Evolutionary conservation across 2,329 filamentous ascomycete species (phyloP), one percentile per base, ranked within the genome.

Genomic region (Scedosporium dehoogii): DNA sequence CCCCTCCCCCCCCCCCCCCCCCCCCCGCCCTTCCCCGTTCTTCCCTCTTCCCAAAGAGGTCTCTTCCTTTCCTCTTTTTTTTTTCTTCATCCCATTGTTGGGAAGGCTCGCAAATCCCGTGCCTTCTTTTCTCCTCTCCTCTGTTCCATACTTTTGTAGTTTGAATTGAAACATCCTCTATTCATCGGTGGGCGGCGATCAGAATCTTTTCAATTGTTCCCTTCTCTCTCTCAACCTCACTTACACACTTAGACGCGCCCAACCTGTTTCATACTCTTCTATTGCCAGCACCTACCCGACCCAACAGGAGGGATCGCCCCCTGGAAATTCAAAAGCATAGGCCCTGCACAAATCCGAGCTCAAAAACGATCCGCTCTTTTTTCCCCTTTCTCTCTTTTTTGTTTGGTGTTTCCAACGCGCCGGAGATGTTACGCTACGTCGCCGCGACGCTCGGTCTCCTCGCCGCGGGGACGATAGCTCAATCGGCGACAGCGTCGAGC

Each of bases 401-500:
- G n/a, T 57, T 27, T 57, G 7, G 6, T 25, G 6, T 33, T 33
- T 33, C 29, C 29, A 33, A 33, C 29, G 29, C 6, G 6, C 7
- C 29, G 29, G 29, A 33, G 38, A 57, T 58, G 60, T 46, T 58
- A 38, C 60, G 60, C 21, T 38, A 62, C n/a, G 33, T 61, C 16
- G 25, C 46, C 14, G 48, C 38, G 48, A 51, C 59, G 41, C 59
- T 61, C 14, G 46, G 59, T 38, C 44, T 38, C 27, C 4, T 61
- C 10, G 38, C 53, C 53, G 25, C 18, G 21, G 41, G 41, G 16
- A 16, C 16, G 23, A 46, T 33, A 7, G 12, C 58, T 12, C 23
- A 25, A 27, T 16, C 62, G 14, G 23, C 48, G 4, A 57, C 55
- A 1, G 55, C 3, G 16, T 42, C 23, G 62, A 25, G 18, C 23